Conservation (phyloP, 306 rosid genomes). For the Dalbergia oliveri region DNA sequence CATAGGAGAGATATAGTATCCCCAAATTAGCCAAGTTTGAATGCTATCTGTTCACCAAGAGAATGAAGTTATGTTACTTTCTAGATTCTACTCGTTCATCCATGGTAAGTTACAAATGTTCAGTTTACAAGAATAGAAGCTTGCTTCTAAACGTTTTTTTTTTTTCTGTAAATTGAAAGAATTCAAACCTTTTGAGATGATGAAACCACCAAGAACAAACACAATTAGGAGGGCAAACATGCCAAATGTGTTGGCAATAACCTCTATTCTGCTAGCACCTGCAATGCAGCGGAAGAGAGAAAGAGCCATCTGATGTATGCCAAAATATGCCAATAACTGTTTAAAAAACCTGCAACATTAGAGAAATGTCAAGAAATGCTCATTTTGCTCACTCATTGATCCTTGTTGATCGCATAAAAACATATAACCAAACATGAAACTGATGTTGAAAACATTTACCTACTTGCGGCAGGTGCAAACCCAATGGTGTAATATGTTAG, state of each 20-base stretch:
- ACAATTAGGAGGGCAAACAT: slow-evolving; percentile 53
- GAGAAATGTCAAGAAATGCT: not conserved
- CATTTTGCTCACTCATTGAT: not conserved
- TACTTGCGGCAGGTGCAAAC: slow-evolving; percentile 72
- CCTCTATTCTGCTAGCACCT: slow-evolving; percentile 54
- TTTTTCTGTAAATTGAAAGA: not conserved
- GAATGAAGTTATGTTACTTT: not conserved
- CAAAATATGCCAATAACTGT: slow-evolving; percentile 55
- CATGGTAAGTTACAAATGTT: not conserved
- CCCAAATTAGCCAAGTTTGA: slow-evolving; percentile 68
- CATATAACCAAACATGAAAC: not conserved
- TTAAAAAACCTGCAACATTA: slow-evolving; percentile 54
- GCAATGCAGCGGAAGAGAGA: slow-evolving; percentile 65
- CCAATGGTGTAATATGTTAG: slow-evolving; percentile 78
- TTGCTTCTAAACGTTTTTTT: not conserved
- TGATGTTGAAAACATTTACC: slow-evolving; percentile 46
- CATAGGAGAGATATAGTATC: slow-evolving; percentile 71
- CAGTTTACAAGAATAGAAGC: not conserved
- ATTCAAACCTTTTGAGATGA: slow-evolving; percentile 56
- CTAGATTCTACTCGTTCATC: too few species aligned
- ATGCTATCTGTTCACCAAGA: slow-evolving; percentile 56
- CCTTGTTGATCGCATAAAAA: not conserved
- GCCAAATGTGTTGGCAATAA: slow-evolving; percentile 59
- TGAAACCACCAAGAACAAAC: slow-evolving; percentile 66
- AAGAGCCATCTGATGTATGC: slow-evolving; percentile 64